Evolutionary conservation across 1,284 basidiomycete species (phyloP).

Genomic region (Moesziomyces sp.): DNA sequence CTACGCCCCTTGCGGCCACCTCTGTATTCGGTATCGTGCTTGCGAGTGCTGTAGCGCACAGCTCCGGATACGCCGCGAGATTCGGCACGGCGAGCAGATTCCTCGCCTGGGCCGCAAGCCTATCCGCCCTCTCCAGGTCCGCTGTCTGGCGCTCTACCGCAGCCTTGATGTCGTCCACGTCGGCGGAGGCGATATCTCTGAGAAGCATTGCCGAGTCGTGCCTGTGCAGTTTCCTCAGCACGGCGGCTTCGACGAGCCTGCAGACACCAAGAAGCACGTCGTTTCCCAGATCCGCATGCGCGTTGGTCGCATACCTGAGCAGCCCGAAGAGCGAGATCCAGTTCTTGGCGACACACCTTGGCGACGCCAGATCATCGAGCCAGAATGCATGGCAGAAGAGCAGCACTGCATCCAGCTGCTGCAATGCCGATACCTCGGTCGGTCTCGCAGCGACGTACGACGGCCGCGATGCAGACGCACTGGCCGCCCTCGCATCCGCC

Average conservation of each 20-base stretch:
- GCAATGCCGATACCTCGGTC: slow-evolving; percentile 66
- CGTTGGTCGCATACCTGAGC: slow-evolving; percentile 38
- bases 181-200: neutral
- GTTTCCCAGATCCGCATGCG: slow-evolving; percentile 34
- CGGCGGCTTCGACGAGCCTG: slow-evolving; percentile 40
- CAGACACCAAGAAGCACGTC: slow-evolving; percentile 45
- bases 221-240: slow-evolving; percentile 38
- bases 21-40: neutral
- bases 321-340: slow-evolving; percentile 50
- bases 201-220: slow-evolving; percentile 40
- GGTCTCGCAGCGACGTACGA: slow-evolving; percentile 31
- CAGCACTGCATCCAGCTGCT: slow-evolving; percentile 70
- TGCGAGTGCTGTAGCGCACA: neutral
- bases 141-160: slow-evolving; percentile 4
- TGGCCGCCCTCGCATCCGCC: slow-evolving; percentile 52
- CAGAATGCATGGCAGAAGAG: slow-evolving; percentile 71
- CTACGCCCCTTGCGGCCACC: slow-evolving; percentile 1
- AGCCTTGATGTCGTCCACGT: neutral
- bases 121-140: slow-evolving; percentile 22
- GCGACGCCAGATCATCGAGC: slow-evolving; percentile 68
- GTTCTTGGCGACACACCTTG: slow-evolving; percentile 26
- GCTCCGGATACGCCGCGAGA: slow-evolving; percentile 10
- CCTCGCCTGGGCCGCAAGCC: slow-evolving; percentile 8
- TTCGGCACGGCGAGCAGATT: slow-evolving; percentile 7
- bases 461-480: slow-evolving; percentile 9